Percentiles rank a stretch among this genome's conserved stretches.
phyloP scores from a whole-genome alignment of 768 basidiomycete genomes.

The Boletus subcaerulescens region DNA sequence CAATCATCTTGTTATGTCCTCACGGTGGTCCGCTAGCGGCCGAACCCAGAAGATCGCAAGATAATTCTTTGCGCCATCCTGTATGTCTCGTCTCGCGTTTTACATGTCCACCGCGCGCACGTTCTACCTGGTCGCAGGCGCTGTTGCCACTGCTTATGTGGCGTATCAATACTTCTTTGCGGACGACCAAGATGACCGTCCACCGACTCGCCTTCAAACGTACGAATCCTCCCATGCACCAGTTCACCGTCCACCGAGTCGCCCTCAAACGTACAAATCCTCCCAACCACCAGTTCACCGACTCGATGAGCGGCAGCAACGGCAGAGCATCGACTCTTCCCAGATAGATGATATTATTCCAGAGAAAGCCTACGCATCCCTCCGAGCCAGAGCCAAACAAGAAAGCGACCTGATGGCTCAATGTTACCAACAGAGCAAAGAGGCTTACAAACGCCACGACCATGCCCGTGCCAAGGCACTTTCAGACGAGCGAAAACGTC shows the following conservation, averaged over 20 bases:
- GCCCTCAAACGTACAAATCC: background rate
- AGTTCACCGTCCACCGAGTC: background rate
- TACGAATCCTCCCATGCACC: background rate
- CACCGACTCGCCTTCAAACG: background rate
- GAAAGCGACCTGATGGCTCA: slow-evolving; percentile 76
- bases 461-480: slow-evolving; percentile 77
- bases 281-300: background rate
- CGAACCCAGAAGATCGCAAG: no score
- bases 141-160: slow-evolving; percentile 4
- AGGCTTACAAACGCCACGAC: slow-evolving; percentile 70
- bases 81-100: background rate
- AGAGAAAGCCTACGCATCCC: slow-evolving; percentile 46
- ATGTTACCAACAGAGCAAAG: slow-evolving; percentile 62
- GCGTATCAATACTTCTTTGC: slow-evolving; percentile 10
- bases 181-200: slow-evolving; percentile 4
- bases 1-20: no score
- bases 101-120: slow-evolving; percentile 1
- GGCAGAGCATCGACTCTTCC: background rate
- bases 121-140: slow-evolving; percentile 12
- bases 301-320: slow-evolving; percentile 7
- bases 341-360: background rate
- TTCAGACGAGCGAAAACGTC: slow-evolving; percentile 75
- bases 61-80: no score
- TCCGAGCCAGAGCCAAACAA: slow-evolving; percentile 71
- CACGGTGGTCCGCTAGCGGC: no score